Conservation (phyloP, 306 rosid species). For the Pyrus communis region DNA sequence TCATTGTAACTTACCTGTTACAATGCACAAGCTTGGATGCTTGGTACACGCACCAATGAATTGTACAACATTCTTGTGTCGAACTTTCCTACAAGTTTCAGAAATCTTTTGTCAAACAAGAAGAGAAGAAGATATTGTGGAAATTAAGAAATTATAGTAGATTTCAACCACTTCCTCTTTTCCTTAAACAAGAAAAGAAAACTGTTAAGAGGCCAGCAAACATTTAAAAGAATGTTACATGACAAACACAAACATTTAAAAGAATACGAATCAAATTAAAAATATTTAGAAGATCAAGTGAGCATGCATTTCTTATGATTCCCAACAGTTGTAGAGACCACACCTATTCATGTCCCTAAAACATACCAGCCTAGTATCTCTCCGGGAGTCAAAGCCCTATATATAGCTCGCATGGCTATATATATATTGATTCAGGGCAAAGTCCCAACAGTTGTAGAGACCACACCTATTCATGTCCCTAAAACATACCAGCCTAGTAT, state of each 20-base stretch:
- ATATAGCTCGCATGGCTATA: neutral
- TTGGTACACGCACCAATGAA: slow-evolving; percentile 99
- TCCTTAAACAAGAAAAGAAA: neutral
- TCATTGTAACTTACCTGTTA: slow-evolving; percentile 61
- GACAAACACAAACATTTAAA: neutral
- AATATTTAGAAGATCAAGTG: neutral
- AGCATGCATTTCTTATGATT: neutral
- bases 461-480: neutral
- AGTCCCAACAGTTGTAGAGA: neutral
- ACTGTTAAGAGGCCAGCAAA: neutral
- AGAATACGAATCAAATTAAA: neutral
- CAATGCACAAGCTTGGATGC: slow-evolving; percentile 78
- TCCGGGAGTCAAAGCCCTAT: neutral
- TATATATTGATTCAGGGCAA: too few species aligned
- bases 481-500: neutral
- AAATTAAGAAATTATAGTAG: neutral
- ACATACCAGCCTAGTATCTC: neutral
- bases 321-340: neutral
- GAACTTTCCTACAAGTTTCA: slow-evolving; percentile 77
- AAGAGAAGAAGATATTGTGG: neutral
- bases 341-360: neutral
- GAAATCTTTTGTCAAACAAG: slow-evolving; percentile 10
- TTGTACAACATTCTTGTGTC: slow-evolving; percentile 98
- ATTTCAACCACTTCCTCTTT: neutral
- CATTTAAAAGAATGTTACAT: neutral